Base-by-base conservation (phyloP, 495 filamentous ascomycete genomes). In the Hypomontagnella monticulosa region DNA sequence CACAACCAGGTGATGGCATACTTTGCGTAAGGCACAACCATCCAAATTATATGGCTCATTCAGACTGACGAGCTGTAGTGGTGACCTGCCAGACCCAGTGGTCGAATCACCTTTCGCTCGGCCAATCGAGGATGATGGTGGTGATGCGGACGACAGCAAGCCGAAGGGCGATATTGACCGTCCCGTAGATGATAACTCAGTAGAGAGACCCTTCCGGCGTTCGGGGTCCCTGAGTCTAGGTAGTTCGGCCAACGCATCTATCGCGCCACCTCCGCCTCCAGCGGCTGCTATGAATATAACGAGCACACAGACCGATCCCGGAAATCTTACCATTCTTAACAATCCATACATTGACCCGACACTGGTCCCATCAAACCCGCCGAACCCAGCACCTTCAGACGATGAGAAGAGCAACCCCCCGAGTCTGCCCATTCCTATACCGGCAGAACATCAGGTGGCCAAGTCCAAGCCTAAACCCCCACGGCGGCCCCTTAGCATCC, bases 11-110 rank as follows among this genome's bases (percentile, higher is more conserved):
- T n/a, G 4, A 16, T 30, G 12, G 5, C 5, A 19, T 18, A 14
- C 3, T 14, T 16, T 8, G 23, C n/a, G 59, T 63, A 63, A 63
- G 43, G 4, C 15, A 40, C 23, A 5, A 10, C 3, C 12, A 33
- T 20, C 14, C 11, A 42, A 1, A 3, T 4, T 7, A 7, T 0
- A 20, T 15, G 5, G 9, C 14, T 23, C 12, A 4, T 10, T 4
- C 2, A 15, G 2, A 44, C 33, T 61, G 18, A 61, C 33, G 12
- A 32, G 12, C 4, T 16, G 5, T 11, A 61, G 58, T n/a, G 23
- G 51, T 20, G 2, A 36, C 11, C 4, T 15, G 9, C n/a, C 18
- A 4, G 8, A 40, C 3, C 36, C 36, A 53, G 12, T 4, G 2
- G n/a, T 23, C 19, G 34, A 27, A 0, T 11, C 33, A 19, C 20